Base-by-base conservation (phyloP, 2,329 filamentous ascomycete species). In the Aspergillus phoenicis region DNA sequence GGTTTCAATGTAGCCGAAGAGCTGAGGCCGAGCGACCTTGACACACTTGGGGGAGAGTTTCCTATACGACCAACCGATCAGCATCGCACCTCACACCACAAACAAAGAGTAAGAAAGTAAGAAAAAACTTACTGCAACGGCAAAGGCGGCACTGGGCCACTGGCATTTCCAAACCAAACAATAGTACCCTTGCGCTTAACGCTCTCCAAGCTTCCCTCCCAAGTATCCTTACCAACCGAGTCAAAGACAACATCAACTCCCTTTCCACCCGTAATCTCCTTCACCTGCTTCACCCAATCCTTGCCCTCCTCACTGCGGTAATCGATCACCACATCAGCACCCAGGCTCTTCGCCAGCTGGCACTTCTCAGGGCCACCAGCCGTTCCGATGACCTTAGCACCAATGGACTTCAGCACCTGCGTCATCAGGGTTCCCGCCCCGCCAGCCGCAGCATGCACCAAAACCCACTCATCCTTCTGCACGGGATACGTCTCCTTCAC, bases 381-480 rank as follows among this genome's bases (percentile, higher is more conserved):
- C 4, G 91, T 94, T 1, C 88, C 93, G 70, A 97, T 95, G 22
- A 89, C 87, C 67, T 85, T 86, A 11, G 91, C 93, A 1, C 91
- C 93, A 2, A 93, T 81, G 0, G 84, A 81, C 66, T 84, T 85
- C 43, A 96, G 79, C 66, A 96, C 78, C 81, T 96, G 91, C 41
- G 87, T 87, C 28, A 97, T 83, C 77, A 91, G 85, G 47, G 89
- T 79, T 0, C 91, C 91, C 0, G 92, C 91, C 15, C 93, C 93
- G 15, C 93, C 93, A 0, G 92, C 92, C 0, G 93, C 93, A 0
- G 93, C 93, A 68, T 95, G 91, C 15, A 97, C 87, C 2, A 97
- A 85, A 0, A 92, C 83, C 87, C 90, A 95, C 67, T 96, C 91
- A 1, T 89, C 91, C 66, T 86, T 83, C 73, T 91, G 82, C 6